phyloP scores from a whole-genome alignment of 495 filamentous ascomycete species.

The Endocarpon pusillum region DNA sequence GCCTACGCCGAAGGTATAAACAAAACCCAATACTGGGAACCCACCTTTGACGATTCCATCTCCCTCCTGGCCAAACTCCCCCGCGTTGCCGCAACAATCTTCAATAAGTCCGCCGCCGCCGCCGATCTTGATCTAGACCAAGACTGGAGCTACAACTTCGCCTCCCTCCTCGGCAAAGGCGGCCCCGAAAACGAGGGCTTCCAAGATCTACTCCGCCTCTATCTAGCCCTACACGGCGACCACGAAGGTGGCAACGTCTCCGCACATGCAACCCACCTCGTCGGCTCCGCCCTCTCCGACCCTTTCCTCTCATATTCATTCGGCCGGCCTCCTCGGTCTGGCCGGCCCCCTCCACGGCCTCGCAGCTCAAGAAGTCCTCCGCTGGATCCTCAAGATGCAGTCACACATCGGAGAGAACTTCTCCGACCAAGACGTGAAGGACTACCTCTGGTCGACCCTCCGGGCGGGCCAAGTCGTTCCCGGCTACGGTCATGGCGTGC shows the following conservation, averaged over 20 bases:
- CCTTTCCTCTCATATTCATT: constrained; percentile 93
- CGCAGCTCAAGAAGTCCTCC: constrained; percentile 90
- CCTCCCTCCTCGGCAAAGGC: constrained; percentile 84
- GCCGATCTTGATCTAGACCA: constrained; percentile 38
- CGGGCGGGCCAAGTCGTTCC: constrained; percentile 90
- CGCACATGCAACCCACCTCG: constrained; percentile 90
- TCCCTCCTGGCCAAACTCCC: constrained; percentile 89
- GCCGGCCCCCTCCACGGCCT: constrained; percentile 91
- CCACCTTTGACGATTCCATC: constrained; percentile 92
- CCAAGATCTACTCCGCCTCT: constrained; percentile 83
- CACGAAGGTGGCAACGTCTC: constrained; percentile 98
- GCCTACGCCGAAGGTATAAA: constrained; percentile 76
- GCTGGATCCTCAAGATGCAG: constrained; percentile 93
- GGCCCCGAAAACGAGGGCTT: constrained; percentile 78
- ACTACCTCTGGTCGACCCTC: constrained; percentile 84
- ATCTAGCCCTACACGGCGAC: constrained; percentile 92
- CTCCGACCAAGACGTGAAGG: constrained; percentile 59
- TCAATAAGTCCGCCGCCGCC: constrained; percentile 73
- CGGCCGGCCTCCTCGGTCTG: constrained; percentile 85
- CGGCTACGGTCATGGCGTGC: constrained; percentile 94
- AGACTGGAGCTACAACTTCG: constrained; percentile 98
- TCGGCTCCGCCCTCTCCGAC: constrained; percentile 88
- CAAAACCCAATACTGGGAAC: constrained; percentile 98
- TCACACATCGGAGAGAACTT: constrained; percentile 62
- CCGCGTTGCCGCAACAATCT: constrained; percentile 91